Base-by-base conservation (phyloP, 352 stramenopile species). In the Phytophthora citrophthora region DNA sequence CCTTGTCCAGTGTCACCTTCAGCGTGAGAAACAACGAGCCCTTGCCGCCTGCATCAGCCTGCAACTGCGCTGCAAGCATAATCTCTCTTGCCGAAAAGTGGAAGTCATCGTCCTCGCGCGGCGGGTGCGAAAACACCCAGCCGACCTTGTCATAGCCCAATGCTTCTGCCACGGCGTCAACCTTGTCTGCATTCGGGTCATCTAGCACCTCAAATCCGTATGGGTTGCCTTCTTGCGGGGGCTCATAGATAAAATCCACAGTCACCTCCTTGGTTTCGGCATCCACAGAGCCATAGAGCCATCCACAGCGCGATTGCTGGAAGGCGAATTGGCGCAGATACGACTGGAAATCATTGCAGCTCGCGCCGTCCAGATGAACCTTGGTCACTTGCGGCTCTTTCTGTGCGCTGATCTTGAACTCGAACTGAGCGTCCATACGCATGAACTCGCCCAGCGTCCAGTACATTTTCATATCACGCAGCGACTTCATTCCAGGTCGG, bases 401-500 rank as follows among this genome's bases (percentile, higher is more conserved):
- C 72, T 98, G 95, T 41, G 91, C 82, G 61, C 96, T 94, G 54
- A 99, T 95, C 78, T 99, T 99, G 82, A 98, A 99, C 56, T 97
- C 94, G 70, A 98, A 99, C 66, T 98, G 86, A 29, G 94, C 86
- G 72, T 99, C 96, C 93, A 99, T 98, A 50, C 90, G 93, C 64
- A 97, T 96, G 76, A 99, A 99, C 79, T 99, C 96, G 46, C 86
- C 84, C 9, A 99, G 74, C 32, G 96, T 99, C 97, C 97, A 99
- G 64, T 98, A 81, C 96, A 99, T 99, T 81, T 99, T 99, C 88
- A 99, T 99, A 71, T 98, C 94, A 2, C 97, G 82, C 45, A 99
- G 75, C 29, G 96, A 77, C 71, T 99, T 92, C 79, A 98, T 90
- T 6, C 97, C 97, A 10, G 96, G 97, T 18, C 97, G 88, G 76